These are phyloP conservation scores for Butyriboletus appendiculatus DNA, from an alignment of 1,284 basidiomycete genomes.

Conservation along the genomic window DNA sequence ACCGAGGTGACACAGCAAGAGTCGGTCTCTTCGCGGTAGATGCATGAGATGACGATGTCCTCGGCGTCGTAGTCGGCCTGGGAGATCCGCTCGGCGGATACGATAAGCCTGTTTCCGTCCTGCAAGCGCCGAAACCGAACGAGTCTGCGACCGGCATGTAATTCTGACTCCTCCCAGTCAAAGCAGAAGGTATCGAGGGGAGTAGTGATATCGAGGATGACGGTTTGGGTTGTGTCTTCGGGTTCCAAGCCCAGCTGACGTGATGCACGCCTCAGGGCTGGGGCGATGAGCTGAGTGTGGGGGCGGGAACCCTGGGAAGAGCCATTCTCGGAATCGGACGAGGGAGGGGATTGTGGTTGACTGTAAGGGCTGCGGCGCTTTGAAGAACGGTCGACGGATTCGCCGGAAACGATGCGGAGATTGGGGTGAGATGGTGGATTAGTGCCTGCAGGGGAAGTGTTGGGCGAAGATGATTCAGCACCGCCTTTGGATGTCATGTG, in stretches of 20 bases:
- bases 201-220: conserved; percentile 57
- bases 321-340: conserved; percentile 31
- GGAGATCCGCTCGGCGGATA: conserved; percentile 62
- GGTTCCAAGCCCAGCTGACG: conserved; percentile 23
- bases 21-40: conserved; percentile 79
- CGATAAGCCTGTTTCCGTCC: conserved; percentile 58
- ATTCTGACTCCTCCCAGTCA: conserved; percentile 61
- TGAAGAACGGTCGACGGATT: conserved; percentile 17
- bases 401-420: conserved; percentile 8
- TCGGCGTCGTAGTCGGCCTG: conserved; percentile 58
- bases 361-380: conserved; percentile 35
- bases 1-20: conserved; percentile 91
- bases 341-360: conserved; percentile 31
- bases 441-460: background rate
- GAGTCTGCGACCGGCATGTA: conserved; percentile 62
- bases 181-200: conserved; percentile 53
- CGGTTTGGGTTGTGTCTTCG: conserved; percentile 46
- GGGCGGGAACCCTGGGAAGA: conserved; percentile 16
- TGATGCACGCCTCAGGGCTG: conserved; percentile 27
- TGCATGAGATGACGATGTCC: conserved; percentile 83
- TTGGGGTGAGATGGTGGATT: background rate
- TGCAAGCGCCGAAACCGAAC: conserved; percentile 68
- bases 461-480: background rate
- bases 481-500: conserved; percentile 5
- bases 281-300: conserved; percentile 7